Base-by-base conservation (phyloP, 371 early-diverging fungal species). In the Pancytospora philotis region DNA sequence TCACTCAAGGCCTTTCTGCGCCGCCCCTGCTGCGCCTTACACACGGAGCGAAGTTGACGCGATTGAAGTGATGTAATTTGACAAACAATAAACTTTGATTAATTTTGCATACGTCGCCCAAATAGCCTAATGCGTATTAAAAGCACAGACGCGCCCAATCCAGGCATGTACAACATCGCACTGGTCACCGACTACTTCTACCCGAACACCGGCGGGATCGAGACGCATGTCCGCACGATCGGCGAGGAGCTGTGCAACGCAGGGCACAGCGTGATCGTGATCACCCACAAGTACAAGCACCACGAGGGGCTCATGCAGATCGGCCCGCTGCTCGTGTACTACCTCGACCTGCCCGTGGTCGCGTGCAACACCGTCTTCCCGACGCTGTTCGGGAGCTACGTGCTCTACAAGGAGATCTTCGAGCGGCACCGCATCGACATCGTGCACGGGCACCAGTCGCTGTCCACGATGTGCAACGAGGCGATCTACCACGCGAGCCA, bases 401-500 rank as follows among this genome's bases (percentile, higher is more conserved):
- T 90, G 1, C 75, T 92, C n/a, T 87, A 95, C 60, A 85, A 92
- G 57, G 83, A 88, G 51, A 93, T 98, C 72, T 82, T 91, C 32
- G 84, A 90, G 22, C 83, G 91, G 2, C 95, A 98, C 75, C 76
- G 84, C 22, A 90, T 96, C 52, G 85, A 93, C 38, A 87, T 96
- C 39, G 91, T 96, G 0, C 98, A 98, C 79, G 96, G 93, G 0
- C 98, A 98, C 80, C 89, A 89, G 79, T 91, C 94, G 1, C 91
- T 92, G 74, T 92, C 93, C 2, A 82, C 88, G 27, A 81, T 95
- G 71, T 90, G 90, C 70, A 89, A 90, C 65, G 98, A 98, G 81
- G 90, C 90, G 6, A 88, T 96, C 55, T 79, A 94, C 53, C 94
- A 94, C 79, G 93, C 91, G 6, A 85, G 89, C 65, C 90, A 93